phyloP scores from a whole-genome alignment of 1,139 yeast species.

The Lodderomyces elongisporus region DNA sequence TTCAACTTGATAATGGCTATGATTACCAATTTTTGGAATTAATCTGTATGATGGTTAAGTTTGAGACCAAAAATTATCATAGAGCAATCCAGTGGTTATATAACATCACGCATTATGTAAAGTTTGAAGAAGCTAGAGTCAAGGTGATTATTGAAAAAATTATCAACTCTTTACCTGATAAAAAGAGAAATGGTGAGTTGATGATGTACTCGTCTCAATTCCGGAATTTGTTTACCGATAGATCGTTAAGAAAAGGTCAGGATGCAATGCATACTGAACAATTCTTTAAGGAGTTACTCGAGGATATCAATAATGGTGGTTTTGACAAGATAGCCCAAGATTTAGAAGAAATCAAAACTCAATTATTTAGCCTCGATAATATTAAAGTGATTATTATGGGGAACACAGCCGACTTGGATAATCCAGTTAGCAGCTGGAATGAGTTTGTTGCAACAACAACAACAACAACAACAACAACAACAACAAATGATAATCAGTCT shows the following conservation, averaged over 20 bases:
- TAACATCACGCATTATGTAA: constrained; percentile 57
- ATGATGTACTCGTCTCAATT: constrained; percentile 64
- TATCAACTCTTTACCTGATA: constrained; percentile 70
- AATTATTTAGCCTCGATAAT: constrained; percentile 56
- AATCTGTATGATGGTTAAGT: constrained; percentile 56
- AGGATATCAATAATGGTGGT: constrained; percentile 48
- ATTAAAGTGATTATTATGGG: constrained; percentile 71
- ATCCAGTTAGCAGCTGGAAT: constrained; percentile 65
- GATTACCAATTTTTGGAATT: constrained; percentile 63
- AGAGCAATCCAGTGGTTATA: constrained; percentile 74
- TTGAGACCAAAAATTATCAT: constrained; percentile 56
- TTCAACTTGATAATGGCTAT: constrained; percentile 52
- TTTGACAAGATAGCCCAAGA: constrained; percentile 45
- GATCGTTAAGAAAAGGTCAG: constrained; percentile 63
- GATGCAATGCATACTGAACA: constrained; percentile 63
- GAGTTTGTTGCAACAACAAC: constrained; percentile 28
- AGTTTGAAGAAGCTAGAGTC: constrained; percentile 71
- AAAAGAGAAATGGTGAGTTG: constrained; percentile 71
- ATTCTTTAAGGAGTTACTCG: constrained; percentile 47
- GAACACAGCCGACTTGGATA: constrained; percentile 44
- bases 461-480: too few relatives aligned
- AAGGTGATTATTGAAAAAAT: constrained; percentile 68
- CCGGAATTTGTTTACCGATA: constrained; percentile 47
- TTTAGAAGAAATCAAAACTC: constrained; percentile 52
- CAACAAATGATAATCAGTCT: not conserved